Percentiles rank a stretch among this genome's conserved stretches.
These are phyloP conservation scores for Penicillium sumatraense DNA, from an alignment of 2,329 filamentous ascomycete species.

Conservation along the genomic window DNA sequence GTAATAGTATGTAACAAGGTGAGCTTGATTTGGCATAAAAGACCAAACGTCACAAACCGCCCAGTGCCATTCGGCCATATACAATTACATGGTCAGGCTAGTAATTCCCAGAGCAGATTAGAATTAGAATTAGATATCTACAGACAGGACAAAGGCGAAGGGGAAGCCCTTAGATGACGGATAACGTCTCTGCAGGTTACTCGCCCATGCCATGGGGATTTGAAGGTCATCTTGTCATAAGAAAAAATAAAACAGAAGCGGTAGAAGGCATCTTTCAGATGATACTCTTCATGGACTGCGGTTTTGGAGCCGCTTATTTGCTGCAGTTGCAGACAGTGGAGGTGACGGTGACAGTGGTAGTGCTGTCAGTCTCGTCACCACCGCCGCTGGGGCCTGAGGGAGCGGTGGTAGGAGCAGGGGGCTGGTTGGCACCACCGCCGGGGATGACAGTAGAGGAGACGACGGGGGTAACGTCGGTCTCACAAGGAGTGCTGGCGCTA, in stretches of 20 bases:
- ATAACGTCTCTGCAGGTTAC: slow-evolving; percentile 26
- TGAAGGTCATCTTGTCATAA: slow-evolving; percentile 25
- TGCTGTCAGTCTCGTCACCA: slow-evolving; percentile 21
- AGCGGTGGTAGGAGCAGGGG: slow-evolving; percentile 20
- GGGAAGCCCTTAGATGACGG: slow-evolving; percentile 16
- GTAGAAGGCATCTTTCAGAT: not conserved
- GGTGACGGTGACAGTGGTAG: slow-evolving; percentile 29
- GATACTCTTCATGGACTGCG: not conserved
- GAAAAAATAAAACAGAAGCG: slow-evolving; percentile 10
- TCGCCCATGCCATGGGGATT: slow-evolving; percentile 24
- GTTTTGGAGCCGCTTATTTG: slow-evolving; percentile 21
- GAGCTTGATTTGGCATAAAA: slow-evolving; percentile 9
- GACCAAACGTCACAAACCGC: not conserved
- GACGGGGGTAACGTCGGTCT: slow-evolving; percentile 8
- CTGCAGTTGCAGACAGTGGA: slow-evolving; percentile 32
- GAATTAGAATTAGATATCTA: slow-evolving; percentile 43
- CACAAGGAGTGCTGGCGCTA: slow-evolving; percentile 5
- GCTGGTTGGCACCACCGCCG: slow-evolving; percentile 16
- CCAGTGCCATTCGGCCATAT: slow-evolving; percentile 10
- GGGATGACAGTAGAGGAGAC: slow-evolving; percentile 10
- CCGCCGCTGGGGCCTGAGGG: slow-evolving; percentile 13
- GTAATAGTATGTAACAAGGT: not conserved
- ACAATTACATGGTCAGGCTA: slow-evolving; percentile 15
- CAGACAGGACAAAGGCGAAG: slow-evolving; percentile 23
- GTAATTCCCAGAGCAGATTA: slow-evolving; percentile 26